Percentiles rank a stretch among this genome's conserved stretches.
Conservation (phyloP, 2,329 filamentous ascomycete species). For the Leptographium radiaticola region DNA sequence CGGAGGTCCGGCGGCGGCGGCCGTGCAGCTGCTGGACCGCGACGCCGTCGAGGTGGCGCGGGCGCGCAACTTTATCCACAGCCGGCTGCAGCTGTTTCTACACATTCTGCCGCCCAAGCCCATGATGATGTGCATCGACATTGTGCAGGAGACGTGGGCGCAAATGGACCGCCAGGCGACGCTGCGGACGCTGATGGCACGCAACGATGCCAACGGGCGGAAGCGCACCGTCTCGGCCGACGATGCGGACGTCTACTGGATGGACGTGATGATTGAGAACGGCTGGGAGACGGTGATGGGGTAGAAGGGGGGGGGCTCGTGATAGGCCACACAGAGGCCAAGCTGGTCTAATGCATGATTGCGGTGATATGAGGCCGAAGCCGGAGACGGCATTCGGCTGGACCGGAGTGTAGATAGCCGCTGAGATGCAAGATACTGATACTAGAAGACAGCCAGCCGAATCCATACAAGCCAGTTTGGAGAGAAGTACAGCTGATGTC, state of each 20-base stretch:
- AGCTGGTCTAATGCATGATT: background rate
- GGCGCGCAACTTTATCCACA: conserved; percentile 33
- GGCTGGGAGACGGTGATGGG: conserved; percentile 33
- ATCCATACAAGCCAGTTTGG: too few relatives aligned
- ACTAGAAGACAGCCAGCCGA: too few relatives aligned
- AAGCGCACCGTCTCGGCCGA: conserved; percentile 9
- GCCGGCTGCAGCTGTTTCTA: conserved; percentile 28
- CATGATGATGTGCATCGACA: conserved; percentile 31
- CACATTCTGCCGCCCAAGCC: conserved; percentile 37
- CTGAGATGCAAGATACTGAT: too few relatives aligned
- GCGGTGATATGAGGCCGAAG: too few relatives aligned
- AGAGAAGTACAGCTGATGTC: too few relatives aligned
- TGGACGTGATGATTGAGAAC: conserved; percentile 43
- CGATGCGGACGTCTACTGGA: conserved; percentile 36
- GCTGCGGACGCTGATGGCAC: background rate
- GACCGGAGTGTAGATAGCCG: too few relatives aligned
- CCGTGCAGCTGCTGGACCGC: conserved; percentile 16
- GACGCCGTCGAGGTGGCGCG: conserved; percentile 30
- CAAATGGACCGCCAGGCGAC: conserved; percentile 25
- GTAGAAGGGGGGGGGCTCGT: background rate
- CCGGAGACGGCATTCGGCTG: too few relatives aligned
- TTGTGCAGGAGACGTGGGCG: conserved; percentile 39
- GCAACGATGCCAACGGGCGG: background rate
- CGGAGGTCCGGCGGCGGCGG: background rate
- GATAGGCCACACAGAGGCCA: background rate